These are phyloP conservation scores for Boletus patriciae DNA, from an alignment of 768 basidiomycete genomes.

Conservation along the genomic window DNA sequence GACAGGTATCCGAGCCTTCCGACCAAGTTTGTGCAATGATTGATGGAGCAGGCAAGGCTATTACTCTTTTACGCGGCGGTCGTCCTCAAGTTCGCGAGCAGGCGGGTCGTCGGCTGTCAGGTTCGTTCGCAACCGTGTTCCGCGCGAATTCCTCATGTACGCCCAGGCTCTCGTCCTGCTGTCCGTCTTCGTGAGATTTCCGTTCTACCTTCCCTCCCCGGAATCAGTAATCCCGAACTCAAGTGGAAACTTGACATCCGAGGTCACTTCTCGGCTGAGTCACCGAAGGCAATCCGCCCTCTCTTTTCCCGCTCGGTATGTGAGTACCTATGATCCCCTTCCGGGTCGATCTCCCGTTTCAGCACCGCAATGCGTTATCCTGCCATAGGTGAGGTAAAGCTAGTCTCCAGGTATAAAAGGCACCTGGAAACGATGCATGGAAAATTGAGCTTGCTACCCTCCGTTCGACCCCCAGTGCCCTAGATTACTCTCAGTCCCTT, in stretches of 20 bases:
- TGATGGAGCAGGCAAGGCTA: conserved; percentile 3
- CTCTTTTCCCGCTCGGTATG: conserved; percentile 23
- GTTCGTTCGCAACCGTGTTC: conserved; percentile 14
- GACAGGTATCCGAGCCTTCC: conserved; percentile 1
- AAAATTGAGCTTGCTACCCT: background rate
- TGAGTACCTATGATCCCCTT: conserved; percentile 30
- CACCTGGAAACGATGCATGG: conserved; percentile 7
- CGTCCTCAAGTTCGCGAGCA: conserved; percentile 1
- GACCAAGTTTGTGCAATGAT: background rate
- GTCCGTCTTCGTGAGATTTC: conserved; percentile 18
- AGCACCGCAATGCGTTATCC: conserved; percentile 25
- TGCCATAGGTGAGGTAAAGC: conserved; percentile 33
- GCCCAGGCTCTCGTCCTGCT: conserved; percentile 8
- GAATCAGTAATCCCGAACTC: conserved; percentile 20
- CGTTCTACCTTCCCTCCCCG: conserved; percentile 6
- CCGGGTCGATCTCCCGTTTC: conserved; percentile 26
- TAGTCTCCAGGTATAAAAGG: conserved; percentile 26
- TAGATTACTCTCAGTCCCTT: background rate
- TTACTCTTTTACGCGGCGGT: conserved; percentile 11
- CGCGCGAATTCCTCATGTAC: conserved; percentile 24
- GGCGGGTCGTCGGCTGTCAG: conserved; percentile 10
- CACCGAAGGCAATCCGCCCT: conserved; percentile 21
- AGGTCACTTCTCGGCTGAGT: conserved; percentile 19
- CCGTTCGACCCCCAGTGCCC: conserved; percentile 1
- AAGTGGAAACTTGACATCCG: conserved; percentile 11